phyloP scores from a whole-genome alignment of 2,329 filamentous ascomycete species.

The Dactylella cylindrospora region DNA sequence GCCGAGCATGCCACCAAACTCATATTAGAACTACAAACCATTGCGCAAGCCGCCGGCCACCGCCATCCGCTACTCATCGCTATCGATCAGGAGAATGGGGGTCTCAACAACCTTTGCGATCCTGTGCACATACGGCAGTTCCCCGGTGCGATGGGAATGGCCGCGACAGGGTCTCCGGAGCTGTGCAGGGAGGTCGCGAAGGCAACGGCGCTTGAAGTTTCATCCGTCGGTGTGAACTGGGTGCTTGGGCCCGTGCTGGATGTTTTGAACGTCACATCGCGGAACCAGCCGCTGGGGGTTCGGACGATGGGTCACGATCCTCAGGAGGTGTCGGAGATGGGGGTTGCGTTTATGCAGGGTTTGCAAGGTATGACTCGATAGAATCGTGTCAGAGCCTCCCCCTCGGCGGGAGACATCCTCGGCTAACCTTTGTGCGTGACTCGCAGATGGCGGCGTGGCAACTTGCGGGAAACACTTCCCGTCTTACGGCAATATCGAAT shows the following conservation, averaged over 20 bases:
- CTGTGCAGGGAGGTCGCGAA: slow-evolving; percentile 87
- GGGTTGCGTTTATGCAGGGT: slow-evolving; percentile 84
- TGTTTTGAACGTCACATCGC: slow-evolving; percentile 60
- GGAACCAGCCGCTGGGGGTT: slow-evolving; percentile 83
- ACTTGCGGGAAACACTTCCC: slow-evolving; percentile 96
- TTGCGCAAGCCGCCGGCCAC: slow-evolving; percentile 86
- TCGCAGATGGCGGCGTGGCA: slow-evolving; percentile 77
- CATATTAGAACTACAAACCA: slow-evolving; percentile 87
- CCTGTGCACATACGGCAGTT: slow-evolving; percentile 63
- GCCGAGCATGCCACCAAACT: slow-evolving; percentile 85
- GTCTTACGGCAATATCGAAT: slow-evolving; percentile 92
- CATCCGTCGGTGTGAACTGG: slow-evolving; percentile 91
- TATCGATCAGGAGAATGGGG: slow-evolving; percentile 92
- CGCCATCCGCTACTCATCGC: slow-evolving; percentile 85
- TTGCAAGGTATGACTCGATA: slow-evolving; percentile 23
- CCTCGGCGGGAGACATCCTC: background rate
- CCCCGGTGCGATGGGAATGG: slow-evolving; percentile 93
- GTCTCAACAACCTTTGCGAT: slow-evolving; percentile 45
- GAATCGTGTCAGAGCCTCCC: too few relatives aligned
- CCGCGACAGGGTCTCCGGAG: slow-evolving; percentile 80
- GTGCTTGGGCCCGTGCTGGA: slow-evolving; percentile 93
- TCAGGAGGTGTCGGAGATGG: slow-evolving; percentile 90
- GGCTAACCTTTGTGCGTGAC: slow-evolving; percentile 13
- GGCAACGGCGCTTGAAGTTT: slow-evolving; percentile 87
- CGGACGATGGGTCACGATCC: slow-evolving; percentile 89